Evolutionary conservation across 2,329 filamentous ascomycete genomes (phyloP).

Genomic region (Neofusicoccum sp.): DNA sequence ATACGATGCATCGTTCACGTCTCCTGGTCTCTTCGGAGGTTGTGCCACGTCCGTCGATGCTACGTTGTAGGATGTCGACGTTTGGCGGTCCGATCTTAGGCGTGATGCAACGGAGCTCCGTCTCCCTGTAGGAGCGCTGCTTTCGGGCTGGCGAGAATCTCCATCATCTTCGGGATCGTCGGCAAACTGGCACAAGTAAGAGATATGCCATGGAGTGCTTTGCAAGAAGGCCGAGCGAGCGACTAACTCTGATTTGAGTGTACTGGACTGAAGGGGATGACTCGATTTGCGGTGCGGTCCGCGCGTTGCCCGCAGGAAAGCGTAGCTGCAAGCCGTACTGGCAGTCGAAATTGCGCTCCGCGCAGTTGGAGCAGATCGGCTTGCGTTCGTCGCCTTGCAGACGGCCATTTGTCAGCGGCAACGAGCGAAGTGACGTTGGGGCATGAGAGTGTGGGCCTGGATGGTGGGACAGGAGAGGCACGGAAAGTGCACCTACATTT

Average conservation of each 20-base stretch:
- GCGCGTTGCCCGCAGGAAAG: constrained; percentile 51
- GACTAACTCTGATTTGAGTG: not conserved
- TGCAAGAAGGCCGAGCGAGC: too few species aligned
- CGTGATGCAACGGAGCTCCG: not conserved
- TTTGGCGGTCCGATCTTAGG: not conserved
- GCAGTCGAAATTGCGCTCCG: constrained; percentile 48
- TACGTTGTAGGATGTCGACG: too few species aligned
- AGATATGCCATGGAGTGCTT: not conserved
- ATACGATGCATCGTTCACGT: not conserved
- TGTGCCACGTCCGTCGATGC: not conserved
- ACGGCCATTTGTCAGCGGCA: not conserved
- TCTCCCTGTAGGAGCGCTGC: not conserved
- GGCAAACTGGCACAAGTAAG: not conserved
- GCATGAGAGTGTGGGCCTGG: not conserved
- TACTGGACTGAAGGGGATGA: not conserved
- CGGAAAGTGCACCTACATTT: constrained; percentile 44
- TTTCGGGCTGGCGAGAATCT: constrained; percentile 19
- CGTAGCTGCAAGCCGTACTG: constrained; percentile 49
- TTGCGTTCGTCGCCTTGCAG: constrained; percentile 51
- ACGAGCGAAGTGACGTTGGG: not conserved
- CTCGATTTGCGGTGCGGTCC: constrained; percentile 35
- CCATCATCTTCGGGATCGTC: constrained; percentile 22
- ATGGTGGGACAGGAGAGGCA: not conserved
- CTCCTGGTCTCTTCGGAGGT: not conserved
- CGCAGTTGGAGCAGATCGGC: constrained; percentile 50